A percentile compares a stretch with the other conserved stretches of the same genome.
Evolutionary conservation across 2,329 filamentous ascomycete species (phyloP).

Genomic region (Verticillium albo-atrum): DNA sequence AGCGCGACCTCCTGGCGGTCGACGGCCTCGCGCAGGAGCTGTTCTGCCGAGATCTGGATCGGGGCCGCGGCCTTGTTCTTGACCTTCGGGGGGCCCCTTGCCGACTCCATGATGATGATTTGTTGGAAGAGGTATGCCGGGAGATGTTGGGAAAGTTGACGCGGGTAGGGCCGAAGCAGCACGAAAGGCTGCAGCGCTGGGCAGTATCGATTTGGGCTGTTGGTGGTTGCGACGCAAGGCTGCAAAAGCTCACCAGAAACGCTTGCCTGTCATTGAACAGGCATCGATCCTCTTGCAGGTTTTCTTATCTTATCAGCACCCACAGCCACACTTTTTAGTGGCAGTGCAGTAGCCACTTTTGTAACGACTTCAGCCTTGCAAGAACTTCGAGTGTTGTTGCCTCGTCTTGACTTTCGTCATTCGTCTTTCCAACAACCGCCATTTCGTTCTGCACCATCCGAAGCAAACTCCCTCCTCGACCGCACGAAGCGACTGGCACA

Average conservation of each 20-base stretch:
- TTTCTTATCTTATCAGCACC: background rate
- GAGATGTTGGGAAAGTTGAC: constrained; percentile 1
- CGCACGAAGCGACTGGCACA: background rate
- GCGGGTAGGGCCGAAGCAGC: background rate
- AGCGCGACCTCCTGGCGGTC: constrained; percentile 88
- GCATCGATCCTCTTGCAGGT: background rate
- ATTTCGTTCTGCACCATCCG: background rate
- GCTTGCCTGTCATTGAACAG: background rate
- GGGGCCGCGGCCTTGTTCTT: constrained; percentile 97
- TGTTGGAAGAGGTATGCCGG: constrained; percentile 20
- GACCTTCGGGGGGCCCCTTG: constrained; percentile 88
- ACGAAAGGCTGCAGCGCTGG: background rate
- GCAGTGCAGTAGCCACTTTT: background rate
- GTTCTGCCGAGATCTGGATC: constrained; percentile 90
- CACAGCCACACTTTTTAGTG: background rate
- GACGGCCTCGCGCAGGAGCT: constrained; percentile 93
- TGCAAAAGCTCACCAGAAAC: background rate
- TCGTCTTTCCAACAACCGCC: background rate
- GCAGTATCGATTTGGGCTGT: background rate
- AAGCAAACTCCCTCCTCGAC: background rate
- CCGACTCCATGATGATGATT: constrained; percentile 84
- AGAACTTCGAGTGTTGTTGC: background rate
- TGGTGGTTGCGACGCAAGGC: background rate
- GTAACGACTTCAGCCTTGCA: constrained; percentile 2
- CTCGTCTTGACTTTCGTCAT: background rate